Conservation (phyloP, 108 stramenopile genomes). For the Discostella pseudostelligera region DNA sequence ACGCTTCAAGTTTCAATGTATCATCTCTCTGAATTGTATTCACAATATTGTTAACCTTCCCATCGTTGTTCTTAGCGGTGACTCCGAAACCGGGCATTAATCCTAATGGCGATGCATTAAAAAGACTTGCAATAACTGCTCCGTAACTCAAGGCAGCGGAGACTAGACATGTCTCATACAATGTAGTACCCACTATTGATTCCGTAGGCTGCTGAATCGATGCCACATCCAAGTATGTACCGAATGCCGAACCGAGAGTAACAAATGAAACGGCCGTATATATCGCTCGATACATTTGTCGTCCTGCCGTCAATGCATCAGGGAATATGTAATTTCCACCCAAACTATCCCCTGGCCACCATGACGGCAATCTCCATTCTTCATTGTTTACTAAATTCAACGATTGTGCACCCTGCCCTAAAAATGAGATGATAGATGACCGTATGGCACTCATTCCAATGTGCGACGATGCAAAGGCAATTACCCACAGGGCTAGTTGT, state of each 20-base stretch:
- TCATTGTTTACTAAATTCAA: slow-evolving; percentile 40
- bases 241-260: slow-evolving; percentile 51
- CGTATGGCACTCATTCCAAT: slow-evolving; percentile 61
- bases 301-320: slow-evolving; percentile 47
- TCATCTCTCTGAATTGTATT: slow-evolving; percentile 39
- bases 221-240: slow-evolving; percentile 38
- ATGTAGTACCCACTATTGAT: background rate
- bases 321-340: slow-evolving; percentile 54
- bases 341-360: slow-evolving; percentile 57
- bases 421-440: slow-evolving; percentile 28
- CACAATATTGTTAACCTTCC: slow-evolving; percentile 4
- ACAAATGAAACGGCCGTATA: slow-evolving; percentile 57
- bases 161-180: slow-evolving; percentile 18
- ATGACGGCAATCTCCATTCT: slow-evolving; percentile 44
- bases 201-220: background rate
- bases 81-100: slow-evolving; percentile 46
- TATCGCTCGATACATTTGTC: slow-evolving; percentile 55
- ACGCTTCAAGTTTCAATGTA: slow-evolving; percentile 41
- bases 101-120: slow-evolving; percentile 55
- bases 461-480: slow-evolving; percentile 54
- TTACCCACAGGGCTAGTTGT: slow-evolving; percentile 33
- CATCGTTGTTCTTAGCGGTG: slow-evolving; percentile 2
- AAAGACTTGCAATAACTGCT: slow-evolving; percentile 50
- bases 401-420: slow-evolving; percentile 32
- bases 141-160: slow-evolving; percentile 40